Percentiles rank a stretch among this genome's conserved stretches.
phyloP scores from a whole-genome alignment of 2,329 filamentous ascomycete species.

The Fusarium virguliforme region DNA sequence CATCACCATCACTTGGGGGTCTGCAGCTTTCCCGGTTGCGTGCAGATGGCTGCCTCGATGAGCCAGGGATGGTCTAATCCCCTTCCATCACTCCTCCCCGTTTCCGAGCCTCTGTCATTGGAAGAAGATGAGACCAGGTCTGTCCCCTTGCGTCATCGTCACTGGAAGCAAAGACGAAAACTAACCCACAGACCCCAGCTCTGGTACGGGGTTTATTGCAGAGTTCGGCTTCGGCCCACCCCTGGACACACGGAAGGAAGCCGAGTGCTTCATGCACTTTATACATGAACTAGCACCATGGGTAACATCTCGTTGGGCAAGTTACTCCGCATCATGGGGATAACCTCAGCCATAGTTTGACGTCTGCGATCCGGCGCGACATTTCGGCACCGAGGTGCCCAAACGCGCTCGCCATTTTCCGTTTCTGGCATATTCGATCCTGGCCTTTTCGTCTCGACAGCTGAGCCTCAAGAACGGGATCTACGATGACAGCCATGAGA shows the following conservation, averaged over 20 bases:
- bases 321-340: constrained; percentile 12
- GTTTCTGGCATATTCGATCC: constrained; percentile 54
- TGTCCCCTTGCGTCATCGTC: not conserved
- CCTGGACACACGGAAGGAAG: constrained; percentile 38
- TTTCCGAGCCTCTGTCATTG: constrained; percentile 4
- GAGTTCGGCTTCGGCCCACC: constrained; percentile 37
- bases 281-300: constrained; percentile 41
- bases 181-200: constrained; percentile 5
- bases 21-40: not conserved
- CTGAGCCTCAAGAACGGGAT: constrained; percentile 35
- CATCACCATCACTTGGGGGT: not conserved
- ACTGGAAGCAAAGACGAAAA: not conserved
- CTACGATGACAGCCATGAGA: constrained; percentile 54
- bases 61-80: constrained; percentile 32
- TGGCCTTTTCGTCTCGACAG: constrained; percentile 50
- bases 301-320: constrained; percentile 19
- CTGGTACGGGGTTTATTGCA: constrained; percentile 25
- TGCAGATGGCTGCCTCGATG: constrained; percentile 29
- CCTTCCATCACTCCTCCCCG: constrained; percentile 35
- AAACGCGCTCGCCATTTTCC: constrained; percentile 59
- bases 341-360: constrained; percentile 55
- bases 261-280: constrained; percentile 41
- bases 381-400: constrained; percentile 61
- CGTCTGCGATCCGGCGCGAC: constrained; percentile 59
- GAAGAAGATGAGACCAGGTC: constrained; percentile 26